These are phyloP conservation scores for Carex littledalei DNA, from an alignment of 176 grass and related monocot species.

Conservation along the genomic window DNA sequence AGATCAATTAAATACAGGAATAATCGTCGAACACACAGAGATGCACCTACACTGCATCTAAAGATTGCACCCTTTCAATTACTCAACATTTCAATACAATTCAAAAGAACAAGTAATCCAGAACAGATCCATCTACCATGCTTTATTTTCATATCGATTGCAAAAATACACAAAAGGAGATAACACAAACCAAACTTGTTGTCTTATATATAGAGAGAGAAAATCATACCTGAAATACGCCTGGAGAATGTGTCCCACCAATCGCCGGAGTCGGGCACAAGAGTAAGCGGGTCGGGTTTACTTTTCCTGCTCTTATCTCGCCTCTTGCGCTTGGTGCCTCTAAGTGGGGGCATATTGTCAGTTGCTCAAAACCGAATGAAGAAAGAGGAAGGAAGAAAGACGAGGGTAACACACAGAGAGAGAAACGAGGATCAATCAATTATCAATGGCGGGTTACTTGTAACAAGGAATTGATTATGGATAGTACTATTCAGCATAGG, in stretches of 20 bases:
- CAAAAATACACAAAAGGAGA: conserved; percentile 8
- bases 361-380: neutral
- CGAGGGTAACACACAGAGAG: neutral
- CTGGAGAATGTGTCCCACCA: conserved; percentile 70
- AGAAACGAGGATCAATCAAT: conserved; percentile 26
- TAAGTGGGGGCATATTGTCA: conserved; percentile 44
- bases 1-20: neutral
- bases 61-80: neutral
- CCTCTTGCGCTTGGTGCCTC: conserved; percentile 59
- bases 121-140: conserved; percentile 28
- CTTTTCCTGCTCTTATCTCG: conserved; percentile 26
- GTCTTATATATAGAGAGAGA: conserved; percentile 13
- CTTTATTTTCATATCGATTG: neutral
- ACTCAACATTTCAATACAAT: neutral
- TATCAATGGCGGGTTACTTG: conserved; percentile 3
- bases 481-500: neutral
- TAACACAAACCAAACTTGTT: neutral
- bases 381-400: no score
- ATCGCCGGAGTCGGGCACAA: conserved; percentile 29
- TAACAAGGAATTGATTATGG: neutral
- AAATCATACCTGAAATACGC: conserved; percentile 54
- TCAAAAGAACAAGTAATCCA: conserved; percentile 1
- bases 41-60: neutral
- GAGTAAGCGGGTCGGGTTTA: conserved; percentile 21
- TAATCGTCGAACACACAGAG: neutral